Base-by-base conservation (phyloP, 2,329 filamentous ascomycete genomes). In the Cytospora leucostoma region DNA sequence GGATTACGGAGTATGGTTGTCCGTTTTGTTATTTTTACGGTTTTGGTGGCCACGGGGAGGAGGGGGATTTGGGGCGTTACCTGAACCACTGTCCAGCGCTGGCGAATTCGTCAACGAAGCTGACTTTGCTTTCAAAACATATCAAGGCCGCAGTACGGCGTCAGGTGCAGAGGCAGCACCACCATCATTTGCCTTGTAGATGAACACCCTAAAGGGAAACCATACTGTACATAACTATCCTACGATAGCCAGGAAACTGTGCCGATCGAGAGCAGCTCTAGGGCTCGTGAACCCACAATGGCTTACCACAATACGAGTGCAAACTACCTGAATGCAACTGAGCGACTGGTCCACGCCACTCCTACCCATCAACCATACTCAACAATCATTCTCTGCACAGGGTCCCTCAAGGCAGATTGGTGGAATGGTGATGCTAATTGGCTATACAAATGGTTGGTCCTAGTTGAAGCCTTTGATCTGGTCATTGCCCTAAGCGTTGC, bases 111-210 rank as follows among this genome's bases (percentile, higher is more conserved):
- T 50, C 61, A 50, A 34, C 47, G 38, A 57, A 33, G 55, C 47
- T 60, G 56, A 63, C 34, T 51, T 53, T 58, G 53, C 19, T 58
- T 58, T 21, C n/a, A 63, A 50, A 63, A 53, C 47, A 27, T 56
- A 52, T 52, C 51, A 57, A 54, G 54, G 53, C 57, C 38, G 49
- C 47, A 58, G 51, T 49, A 64, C 61, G 47, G 60, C 59, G 51
- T 52, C 44, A 52, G 59, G 47, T 60, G 47, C 17, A 40, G 50
- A 50, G 55, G 34, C 52, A 52, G 53, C 53, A 52, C 54, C 59
- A 56, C 35, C 34, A 44, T 53, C 21, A 54, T n/a, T 49, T 47
- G 61, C 58, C 53, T 54, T 65, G 56, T 65, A 65, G 64, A 65
- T 65, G 64, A 60, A 7, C 51, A 44, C 49, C 47, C 51, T 37